phyloP scores from a whole-genome alignment of 192 early-diverging fungal genomes.

The Kappamyces sp. region DNA sequence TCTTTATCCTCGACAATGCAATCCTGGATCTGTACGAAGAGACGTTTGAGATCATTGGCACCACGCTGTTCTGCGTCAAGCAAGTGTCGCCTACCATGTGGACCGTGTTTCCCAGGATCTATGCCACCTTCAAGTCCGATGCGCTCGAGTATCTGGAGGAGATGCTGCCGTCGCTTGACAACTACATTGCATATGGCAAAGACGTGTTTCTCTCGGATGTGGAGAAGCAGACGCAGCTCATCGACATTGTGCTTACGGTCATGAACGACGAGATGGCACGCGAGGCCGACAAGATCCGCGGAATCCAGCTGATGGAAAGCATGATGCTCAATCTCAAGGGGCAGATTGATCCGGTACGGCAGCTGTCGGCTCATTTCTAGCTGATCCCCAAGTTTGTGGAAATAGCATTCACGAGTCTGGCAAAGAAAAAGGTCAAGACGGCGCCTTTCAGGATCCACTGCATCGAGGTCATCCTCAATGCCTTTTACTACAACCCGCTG shows the following conservation, averaged over 20 bases:
- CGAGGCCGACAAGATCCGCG: slow-evolving; percentile 75
- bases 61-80: slow-evolving; percentile 78
- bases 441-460: slow-evolving; percentile 65
- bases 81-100: slow-evolving; percentile 77
- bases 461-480: slow-evolving; percentile 79
- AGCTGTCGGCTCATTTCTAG: not conserved
- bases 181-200: slow-evolving; percentile 84
- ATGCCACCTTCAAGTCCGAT: slow-evolving; percentile 71
- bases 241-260: slow-evolving; percentile 79
- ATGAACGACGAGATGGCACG: slow-evolving; percentile 69
- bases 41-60: slow-evolving; percentile 84
- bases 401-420: slow-evolving; percentile 17
- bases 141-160: slow-evolving; percentile 71
- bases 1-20: slow-evolving; percentile 69
- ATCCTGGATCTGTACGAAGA: slow-evolving; percentile 81
- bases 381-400: slow-evolving; percentile 26
- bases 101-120: slow-evolving; percentile 73
- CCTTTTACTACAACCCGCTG: slow-evolving; percentile 80
- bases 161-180: slow-evolving; percentile 86
- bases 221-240: slow-evolving; percentile 65
- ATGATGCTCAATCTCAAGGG: slow-evolving; percentile 80
- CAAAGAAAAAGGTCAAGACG: slow-evolving; percentile 50
- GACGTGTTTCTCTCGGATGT: slow-evolving; percentile 64
- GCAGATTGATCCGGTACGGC: slow-evolving; percentile 68
- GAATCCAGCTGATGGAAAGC: slow-evolving; percentile 79